Conservation (phyloP, 768 basidiomycete species). For the Phylloporus rhodoxanthus region DNA sequence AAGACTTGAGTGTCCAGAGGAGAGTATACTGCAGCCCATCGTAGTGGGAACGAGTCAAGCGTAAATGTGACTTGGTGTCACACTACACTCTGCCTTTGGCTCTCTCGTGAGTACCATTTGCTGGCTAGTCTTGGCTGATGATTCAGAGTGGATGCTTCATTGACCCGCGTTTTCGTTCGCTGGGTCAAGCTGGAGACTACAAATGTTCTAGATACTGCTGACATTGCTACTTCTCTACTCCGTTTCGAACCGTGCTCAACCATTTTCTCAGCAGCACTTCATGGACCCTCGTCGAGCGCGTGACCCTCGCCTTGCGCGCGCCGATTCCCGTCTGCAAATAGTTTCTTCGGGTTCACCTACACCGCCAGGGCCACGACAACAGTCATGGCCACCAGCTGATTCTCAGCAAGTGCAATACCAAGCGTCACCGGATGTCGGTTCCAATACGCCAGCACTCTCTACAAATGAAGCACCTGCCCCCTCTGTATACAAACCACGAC, state of each 20-base stretch:
- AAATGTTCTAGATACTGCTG: constrained; percentile 95
- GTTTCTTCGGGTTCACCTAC: constrained; percentile 37
- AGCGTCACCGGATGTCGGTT: constrained; percentile 6
- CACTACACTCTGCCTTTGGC: constrained; percentile 1
- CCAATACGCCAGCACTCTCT: not conserved
- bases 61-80: constrained; percentile 16
- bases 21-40: not conserved
- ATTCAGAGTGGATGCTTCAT: constrained; percentile 92
- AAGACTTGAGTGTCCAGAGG: not conserved
- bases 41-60: not conserved
- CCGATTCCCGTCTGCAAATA: constrained; percentile 59
- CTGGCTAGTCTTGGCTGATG: constrained; percentile 43
- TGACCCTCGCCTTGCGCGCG: constrained; percentile 72
- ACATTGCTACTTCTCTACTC: constrained; percentile 32
- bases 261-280: constrained; percentile 6
- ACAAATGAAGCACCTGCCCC: constrained; percentile 8
- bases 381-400: constrained; percentile 22
- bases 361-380: constrained; percentile 20
- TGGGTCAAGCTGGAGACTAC: constrained; percentile 72
- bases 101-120: constrained; percentile 18
- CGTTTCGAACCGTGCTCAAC: constrained; percentile 14
- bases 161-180: constrained; percentile 46
- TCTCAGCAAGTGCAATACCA: constrained; percentile 19
- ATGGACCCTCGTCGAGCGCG: constrained; percentile 82
- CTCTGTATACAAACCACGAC: constrained; percentile 54